Evolutionary conservation across 768 basidiomycete genomes (phyloP), one percentile per base, ranked within the genome.

Genomic region (Macrolepiota fuliginosa): DNA sequence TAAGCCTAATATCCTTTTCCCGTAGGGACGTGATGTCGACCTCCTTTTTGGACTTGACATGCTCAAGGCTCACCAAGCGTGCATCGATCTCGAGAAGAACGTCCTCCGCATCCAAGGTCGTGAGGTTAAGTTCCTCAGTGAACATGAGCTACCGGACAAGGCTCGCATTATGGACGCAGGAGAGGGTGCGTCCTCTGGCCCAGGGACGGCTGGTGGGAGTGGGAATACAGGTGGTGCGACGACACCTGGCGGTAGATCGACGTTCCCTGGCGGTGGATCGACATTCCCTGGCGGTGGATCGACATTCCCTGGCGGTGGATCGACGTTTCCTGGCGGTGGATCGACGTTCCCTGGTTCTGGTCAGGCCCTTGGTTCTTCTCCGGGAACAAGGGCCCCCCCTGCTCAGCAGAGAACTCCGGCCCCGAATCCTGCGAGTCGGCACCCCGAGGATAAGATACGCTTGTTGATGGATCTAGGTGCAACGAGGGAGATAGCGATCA

Each of bases 11-110:
- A 5, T 19, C 39, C 58, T 7, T 25, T 11, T 45, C 50, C 4
- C 25, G 11, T 61, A 94, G 91, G 95, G 95, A 39, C 85, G 88
- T 35, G 88, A 91, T 61, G 94, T 98, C 50, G 96, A 98, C 70
- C 86, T 99, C n/a, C 79, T 99, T 2, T 89, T 99, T 45, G 97
- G 97, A 6, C 83, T 99, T n/a, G 97, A 99, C 81, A 98, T 98
- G 97, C 85, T 98, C 63, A 98, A 94, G 74, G 92, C 95, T 0
- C 92, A 98, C 72, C 95, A 97, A 70, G 96, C 95, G 4, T 92
- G 88, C 69, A 98, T 99, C 72, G 97, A 99, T 74, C 84, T 99
- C 24, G 81, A 88, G 67, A 94, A 94, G 73, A 86, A 88, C 65
- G 91, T 91, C 12, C 85, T 99, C 22, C 84, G 94, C n/a, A 98